A percentile compares a stretch with the other conserved stretches of the same genome.
Conservation (phyloP, 2,329 filamentous ascomycete species). For the Davidsoniella australis region DNA sequence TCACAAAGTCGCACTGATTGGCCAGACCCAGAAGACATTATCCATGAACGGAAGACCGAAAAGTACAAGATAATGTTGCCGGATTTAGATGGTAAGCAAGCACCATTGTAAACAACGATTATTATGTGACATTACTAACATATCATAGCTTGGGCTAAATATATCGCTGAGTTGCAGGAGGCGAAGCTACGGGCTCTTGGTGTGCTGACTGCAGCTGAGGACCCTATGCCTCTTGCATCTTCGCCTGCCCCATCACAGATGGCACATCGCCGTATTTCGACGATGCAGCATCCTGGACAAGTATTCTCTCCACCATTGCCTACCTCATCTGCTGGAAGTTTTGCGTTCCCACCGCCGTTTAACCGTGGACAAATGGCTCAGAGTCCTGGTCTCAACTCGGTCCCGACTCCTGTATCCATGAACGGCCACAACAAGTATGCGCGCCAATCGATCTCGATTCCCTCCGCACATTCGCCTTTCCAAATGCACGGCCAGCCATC, state of each 20-base stretch:
- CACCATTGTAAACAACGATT: not conserved
- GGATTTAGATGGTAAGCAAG: conserved; percentile 40
- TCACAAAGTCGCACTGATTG: conserved; percentile 53
- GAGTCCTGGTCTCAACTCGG: conserved; percentile 45
- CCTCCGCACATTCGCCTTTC: conserved; percentile 47
- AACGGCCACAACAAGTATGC: conserved; percentile 41
- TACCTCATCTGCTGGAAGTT: conserved; percentile 40
- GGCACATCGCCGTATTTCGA: conserved; percentile 24
- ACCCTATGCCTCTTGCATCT: conserved; percentile 34
- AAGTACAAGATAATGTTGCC: conserved; percentile 50
- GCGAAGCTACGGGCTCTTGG: conserved; percentile 84
- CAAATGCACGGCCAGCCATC: conserved; percentile 48
- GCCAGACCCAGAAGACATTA: conserved; percentile 44
- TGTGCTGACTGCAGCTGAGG: conserved; percentile 63
- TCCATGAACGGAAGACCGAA: conserved; percentile 33
- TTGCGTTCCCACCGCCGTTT: conserved; percentile 41
- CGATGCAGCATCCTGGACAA: conserved; percentile 56
- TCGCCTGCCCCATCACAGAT: conserved; percentile 7
- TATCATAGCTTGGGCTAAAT: conserved; percentile 46
- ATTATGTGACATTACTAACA: conserved; percentile 6
- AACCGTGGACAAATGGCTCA: conserved; percentile 42
- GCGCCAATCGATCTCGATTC: conserved; percentile 54
- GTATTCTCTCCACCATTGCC: conserved; percentile 74
- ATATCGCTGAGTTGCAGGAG: conserved; percentile 70
- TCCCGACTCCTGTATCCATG: conserved; percentile 59